These are phyloP conservation scores for Yamadazyma triangularis DNA, from an alignment of 1,139 yeast genomes.

Conservation along the genomic window DNA sequence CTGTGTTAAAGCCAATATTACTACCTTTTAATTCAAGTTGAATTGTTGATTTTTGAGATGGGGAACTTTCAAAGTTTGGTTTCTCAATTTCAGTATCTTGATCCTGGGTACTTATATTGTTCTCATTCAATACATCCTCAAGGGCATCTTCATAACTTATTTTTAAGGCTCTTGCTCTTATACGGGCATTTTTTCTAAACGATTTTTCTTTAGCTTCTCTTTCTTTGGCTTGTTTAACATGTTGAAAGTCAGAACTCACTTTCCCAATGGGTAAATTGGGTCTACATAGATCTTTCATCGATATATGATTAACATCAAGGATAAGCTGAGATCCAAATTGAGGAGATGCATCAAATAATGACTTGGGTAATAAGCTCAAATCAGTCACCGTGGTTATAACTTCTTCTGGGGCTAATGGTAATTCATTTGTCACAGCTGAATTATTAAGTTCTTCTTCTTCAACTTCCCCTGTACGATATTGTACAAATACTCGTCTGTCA, in stretches of 20 bases:
- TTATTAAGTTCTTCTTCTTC: constrained; percentile 1
- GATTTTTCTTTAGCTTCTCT: constrained; percentile 20
- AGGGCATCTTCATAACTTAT: constrained; percentile 27
- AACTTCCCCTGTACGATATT: constrained; percentile 14
- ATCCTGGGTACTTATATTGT: neutral
- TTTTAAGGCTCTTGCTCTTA: constrained; percentile 23
- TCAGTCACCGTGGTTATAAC: constrained; percentile 30
- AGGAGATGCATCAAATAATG: constrained; percentile 38
- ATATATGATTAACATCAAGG: constrained; percentile 57
- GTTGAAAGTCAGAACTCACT: constrained; percentile 57
- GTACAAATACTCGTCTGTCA: constrained; percentile 18
- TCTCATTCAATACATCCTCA: constrained; percentile 5
- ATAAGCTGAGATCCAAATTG: constrained; percentile 37
- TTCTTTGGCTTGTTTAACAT: constrained; percentile 55
- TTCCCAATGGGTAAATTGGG: constrained; percentile 77
- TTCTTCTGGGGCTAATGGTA: constrained; percentile 30
- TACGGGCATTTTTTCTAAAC: constrained; percentile 36
- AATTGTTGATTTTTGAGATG: constrained; percentile 2
- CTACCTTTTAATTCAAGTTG: constrained; percentile 58
- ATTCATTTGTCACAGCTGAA: too few species aligned
- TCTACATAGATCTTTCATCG: constrained; percentile 80
- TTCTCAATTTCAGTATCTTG: constrained; percentile 20
- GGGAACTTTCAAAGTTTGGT: constrained; percentile 13
- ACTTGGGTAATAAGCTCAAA: constrained; percentile 40
- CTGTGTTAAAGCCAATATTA: constrained; percentile 57